Conservation (phyloP, 768 basidiomycete species). For the Tulasnella sp. region DNA sequence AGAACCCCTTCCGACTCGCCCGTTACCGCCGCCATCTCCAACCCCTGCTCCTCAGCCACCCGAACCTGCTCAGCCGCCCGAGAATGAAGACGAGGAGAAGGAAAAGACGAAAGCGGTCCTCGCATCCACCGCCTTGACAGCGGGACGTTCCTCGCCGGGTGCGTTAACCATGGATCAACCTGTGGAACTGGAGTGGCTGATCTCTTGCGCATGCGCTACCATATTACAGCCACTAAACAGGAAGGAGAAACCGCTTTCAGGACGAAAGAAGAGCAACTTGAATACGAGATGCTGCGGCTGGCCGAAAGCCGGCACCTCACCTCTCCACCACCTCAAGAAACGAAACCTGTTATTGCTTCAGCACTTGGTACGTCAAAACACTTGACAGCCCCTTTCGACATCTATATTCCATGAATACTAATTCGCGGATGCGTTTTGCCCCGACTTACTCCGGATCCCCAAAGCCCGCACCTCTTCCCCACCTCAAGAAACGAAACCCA, state of each 20-base stretch:
- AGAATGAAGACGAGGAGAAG: background rate
- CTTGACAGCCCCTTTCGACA: background rate
- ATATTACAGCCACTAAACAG: background rate
- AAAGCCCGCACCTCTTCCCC: background rate
- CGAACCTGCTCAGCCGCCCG: background rate
- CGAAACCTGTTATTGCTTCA: background rate
- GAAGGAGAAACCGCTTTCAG: background rate
- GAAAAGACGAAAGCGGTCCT: background rate
- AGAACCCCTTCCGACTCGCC: background rate
- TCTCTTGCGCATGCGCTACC: background rate
- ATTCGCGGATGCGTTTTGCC: background rate
- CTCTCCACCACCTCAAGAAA: background rate
- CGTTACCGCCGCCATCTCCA: background rate
- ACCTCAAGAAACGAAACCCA: background rate
- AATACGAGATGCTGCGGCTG: background rate
- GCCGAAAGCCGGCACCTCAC: background rate
- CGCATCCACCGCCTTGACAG: background rate
- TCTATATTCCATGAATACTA: background rate
- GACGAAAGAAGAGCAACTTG: constrained; percentile 1
- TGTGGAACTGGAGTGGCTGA: background rate
- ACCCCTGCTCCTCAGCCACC: background rate
- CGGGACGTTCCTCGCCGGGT: background rate
- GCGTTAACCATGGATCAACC: background rate
- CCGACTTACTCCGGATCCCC: too few species aligned
- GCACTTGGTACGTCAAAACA: background rate